These are phyloP conservation scores for Penicillium sp. DNA, from an alignment of 2,329 filamentous ascomycete genomes.

Conservation along the genomic window DNA sequence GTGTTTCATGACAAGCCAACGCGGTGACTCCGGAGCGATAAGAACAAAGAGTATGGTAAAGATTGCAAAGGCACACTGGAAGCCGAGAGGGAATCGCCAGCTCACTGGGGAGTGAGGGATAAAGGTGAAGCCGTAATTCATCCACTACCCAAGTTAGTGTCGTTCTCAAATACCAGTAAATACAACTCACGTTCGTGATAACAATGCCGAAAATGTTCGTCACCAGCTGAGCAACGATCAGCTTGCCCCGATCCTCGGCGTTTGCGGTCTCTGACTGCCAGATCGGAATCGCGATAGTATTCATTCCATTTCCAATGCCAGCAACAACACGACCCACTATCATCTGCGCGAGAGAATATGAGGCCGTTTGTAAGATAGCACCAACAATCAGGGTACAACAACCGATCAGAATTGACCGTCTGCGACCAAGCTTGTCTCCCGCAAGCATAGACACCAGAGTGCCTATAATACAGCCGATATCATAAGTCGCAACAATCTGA, in stretches of 20 bases:
- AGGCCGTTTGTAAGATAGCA: constrained; percentile 26
- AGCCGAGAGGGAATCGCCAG: constrained; percentile 30
- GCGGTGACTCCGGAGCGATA: constrained; percentile 30
- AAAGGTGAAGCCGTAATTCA: constrained; percentile 34
- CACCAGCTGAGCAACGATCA: constrained; percentile 35
- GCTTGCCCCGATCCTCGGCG: constrained; percentile 12
- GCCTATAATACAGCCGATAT: constrained; percentile 31
- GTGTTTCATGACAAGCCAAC: constrained; percentile 28
- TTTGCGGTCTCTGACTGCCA: constrained; percentile 24
- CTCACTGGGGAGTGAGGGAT: constrained; percentile 24
- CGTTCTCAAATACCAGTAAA: too few species aligned
- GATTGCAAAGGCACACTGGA: constrained; percentile 27
- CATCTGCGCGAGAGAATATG: constrained; percentile 24
- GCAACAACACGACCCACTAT: constrained; percentile 29
- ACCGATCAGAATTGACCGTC: too few species aligned
- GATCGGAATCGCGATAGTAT: constrained; percentile 31
- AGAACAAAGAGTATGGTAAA: constrained; percentile 22
- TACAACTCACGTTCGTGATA: constrained; percentile 25
- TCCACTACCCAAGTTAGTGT: too few species aligned
- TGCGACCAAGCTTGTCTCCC: constrained; percentile 49
- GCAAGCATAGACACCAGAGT: constrained; percentile 36
- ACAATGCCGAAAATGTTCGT: constrained; percentile 20
- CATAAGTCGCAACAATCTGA: constrained; percentile 29
- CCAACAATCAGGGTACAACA: too few species aligned
- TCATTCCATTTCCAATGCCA: constrained; percentile 28